A percentile compares a stretch with the other conserved stretches of the same genome.
These are phyloP conservation scores for Leptosphaerulina australis DNA, from an alignment of 2,329 filamentous ascomycete genomes.

Conservation along the genomic window DNA sequence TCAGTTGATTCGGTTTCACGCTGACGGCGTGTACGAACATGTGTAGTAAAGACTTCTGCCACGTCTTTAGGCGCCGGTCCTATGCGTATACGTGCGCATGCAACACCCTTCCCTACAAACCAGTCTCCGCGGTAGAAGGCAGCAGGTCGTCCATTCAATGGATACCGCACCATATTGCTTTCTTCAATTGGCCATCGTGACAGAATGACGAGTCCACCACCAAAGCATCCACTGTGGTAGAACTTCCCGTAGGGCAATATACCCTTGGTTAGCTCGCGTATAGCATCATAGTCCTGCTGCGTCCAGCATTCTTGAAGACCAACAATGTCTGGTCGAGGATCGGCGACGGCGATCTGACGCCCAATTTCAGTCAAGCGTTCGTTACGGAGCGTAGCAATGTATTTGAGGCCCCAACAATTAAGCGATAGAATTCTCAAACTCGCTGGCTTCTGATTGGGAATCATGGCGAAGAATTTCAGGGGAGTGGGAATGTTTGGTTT, in stretches of 20 bases:
- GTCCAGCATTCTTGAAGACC: constrained; percentile 97
- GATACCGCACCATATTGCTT: constrained; percentile 82
- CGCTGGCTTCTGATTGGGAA: constrained; percentile 47
- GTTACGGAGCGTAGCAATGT: constrained; percentile 76
- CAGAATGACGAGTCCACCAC: constrained; percentile 85
- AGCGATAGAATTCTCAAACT: constrained; percentile 80
- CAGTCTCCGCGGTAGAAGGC: constrained; percentile 95
- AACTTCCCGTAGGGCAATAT: constrained; percentile 91
- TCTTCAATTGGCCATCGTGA: constrained; percentile 92
- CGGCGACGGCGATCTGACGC: constrained; percentile 70
- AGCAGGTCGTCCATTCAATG: constrained; percentile 90
- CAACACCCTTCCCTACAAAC: constrained; percentile 95
- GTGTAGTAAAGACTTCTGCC: constrained; percentile 90
- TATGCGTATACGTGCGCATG: constrained; percentile 77
- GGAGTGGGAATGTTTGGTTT: not conserved
- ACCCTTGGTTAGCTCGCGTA: constrained; percentile 73
- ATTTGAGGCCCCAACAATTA: constrained; percentile 97
- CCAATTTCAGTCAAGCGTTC: constrained; percentile 86
- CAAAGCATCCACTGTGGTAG: constrained; percentile 88
- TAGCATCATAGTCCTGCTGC: constrained; percentile 78
- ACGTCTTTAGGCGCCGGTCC: constrained; percentile 69
- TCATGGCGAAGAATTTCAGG: constrained; percentile 24
- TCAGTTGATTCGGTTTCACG: constrained; percentile 45
- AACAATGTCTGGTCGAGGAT: constrained; percentile 79
- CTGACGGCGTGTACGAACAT: constrained; percentile 57